Conservation (phyloP, 2,329 filamentous ascomycete species). For the Colletotrichum nymphaeae region DNA sequence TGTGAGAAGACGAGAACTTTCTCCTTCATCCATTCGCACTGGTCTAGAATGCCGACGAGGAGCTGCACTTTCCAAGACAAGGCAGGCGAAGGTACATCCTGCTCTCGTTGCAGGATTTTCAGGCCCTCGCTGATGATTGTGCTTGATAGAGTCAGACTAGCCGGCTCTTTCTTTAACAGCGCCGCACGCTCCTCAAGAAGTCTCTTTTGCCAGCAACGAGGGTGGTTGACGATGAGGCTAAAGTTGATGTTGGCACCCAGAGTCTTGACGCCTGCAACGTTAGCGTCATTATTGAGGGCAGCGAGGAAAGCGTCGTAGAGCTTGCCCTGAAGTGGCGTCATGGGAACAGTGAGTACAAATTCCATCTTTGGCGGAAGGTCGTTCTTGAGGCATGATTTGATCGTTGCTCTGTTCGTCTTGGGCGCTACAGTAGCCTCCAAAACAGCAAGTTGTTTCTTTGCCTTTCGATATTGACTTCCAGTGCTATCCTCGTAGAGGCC, state of each 20-base stretch:
- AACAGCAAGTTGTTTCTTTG: constrained; percentile 74
- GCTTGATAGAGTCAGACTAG: constrained; percentile 18
- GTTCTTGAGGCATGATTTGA: constrained; percentile 70
- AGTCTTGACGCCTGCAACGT: constrained; percentile 34
- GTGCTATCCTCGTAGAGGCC: constrained; percentile 77
- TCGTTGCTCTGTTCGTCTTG: constrained; percentile 82
- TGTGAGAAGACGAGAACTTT: constrained; percentile 87
- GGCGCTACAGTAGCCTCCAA: constrained; percentile 79
- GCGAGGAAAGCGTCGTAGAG: constrained; percentile 67
- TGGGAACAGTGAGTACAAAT: constrained; percentile 80
- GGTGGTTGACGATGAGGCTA: constrained; percentile 64
- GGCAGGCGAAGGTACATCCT: constrained; percentile 55
- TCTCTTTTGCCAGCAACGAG: constrained; percentile 56
- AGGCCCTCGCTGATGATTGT: constrained; percentile 39
- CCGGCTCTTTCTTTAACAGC: constrained; percentile 15
- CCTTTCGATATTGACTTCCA: constrained; percentile 63
- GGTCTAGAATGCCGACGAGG: constrained; percentile 75
- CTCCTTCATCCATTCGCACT: constrained; percentile 71
- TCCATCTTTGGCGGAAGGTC: constrained; percentile 82
- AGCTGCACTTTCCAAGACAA: constrained; percentile 77
- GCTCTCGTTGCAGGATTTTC: constrained; percentile 49
- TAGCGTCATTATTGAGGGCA: constrained; percentile 15
- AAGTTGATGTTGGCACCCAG: constrained; percentile 55
- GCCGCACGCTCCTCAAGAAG: constrained; percentile 38
- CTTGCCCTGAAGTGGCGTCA: constrained; percentile 72